Conservation (phyloP, 805 yeast species). For the Komagataella populi region DNA sequence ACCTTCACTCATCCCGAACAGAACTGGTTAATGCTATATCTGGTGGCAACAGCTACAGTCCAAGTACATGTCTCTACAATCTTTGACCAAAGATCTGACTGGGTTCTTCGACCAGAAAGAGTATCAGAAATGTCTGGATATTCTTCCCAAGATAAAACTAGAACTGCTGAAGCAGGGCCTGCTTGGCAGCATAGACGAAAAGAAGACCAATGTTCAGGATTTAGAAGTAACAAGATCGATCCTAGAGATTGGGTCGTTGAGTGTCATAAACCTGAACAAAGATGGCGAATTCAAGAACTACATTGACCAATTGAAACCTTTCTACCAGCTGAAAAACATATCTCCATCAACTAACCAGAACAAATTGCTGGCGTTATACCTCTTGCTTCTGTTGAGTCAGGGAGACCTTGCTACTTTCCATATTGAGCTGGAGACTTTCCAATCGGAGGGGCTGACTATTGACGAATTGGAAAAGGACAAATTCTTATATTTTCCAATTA, state of each 20-base stretch:
- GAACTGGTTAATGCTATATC: neutral
- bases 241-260: conserved; percentile 78
- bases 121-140: conserved; percentile 42
- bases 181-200: conserved; percentile 47
- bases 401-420: conserved; percentile 84
- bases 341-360: conserved; percentile 43
- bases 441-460: conserved; percentile 25
- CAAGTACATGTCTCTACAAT: conserved; percentile 41
- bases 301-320: conserved; percentile 64
- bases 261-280: conserved; percentile 51
- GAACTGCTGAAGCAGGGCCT: conserved; percentile 68
- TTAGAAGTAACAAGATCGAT: conserved; percentile 68
- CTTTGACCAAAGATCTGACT: conserved; percentile 57
- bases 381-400: conserved; percentile 64
- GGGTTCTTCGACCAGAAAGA: conserved; percentile 47
- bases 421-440: conserved; percentile 69
- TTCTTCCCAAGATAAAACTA: conserved; percentile 63
- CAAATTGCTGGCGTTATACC: conserved; percentile 63
- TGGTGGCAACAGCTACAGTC: neutral
- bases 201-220: conserved; percentile 38
- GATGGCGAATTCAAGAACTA: conserved; percentile 58
- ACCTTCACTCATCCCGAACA: neutral
- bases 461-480: conserved; percentile 51
- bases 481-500: conserved; percentile 71
- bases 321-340: conserved; percentile 34